Percentiles rank a stretch among this genome's conserved stretches.
phyloP scores from a whole-genome alignment of 306 rosid species.

The Glycine tomentella region DNA sequence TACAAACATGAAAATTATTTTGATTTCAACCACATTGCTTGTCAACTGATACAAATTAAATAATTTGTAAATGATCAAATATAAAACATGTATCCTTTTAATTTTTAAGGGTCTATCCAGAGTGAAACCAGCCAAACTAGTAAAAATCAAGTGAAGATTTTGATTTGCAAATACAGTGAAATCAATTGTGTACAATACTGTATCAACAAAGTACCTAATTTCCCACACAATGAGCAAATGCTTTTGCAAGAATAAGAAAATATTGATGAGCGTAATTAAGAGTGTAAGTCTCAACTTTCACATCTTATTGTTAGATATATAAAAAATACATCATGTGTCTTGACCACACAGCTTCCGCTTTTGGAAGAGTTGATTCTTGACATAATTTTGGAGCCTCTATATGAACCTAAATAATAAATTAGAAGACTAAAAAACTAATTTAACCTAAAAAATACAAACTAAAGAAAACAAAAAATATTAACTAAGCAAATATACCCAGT shows the following conservation, averaged over 20 bases:
- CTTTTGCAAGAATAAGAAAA: not conserved
- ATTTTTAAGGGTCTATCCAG: slow-evolving; percentile 27
- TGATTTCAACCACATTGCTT: slow-evolving; percentile 27
- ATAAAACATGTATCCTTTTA: not conserved
- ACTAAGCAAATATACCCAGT: too few relatives aligned
- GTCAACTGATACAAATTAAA: slow-evolving; percentile 18
- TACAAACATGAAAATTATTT: slow-evolving; percentile 47
- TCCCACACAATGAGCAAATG: not conserved
- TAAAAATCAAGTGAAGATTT: slow-evolving; percentile 31
- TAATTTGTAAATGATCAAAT: slow-evolving; percentile 18
- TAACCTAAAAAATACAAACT: too few relatives aligned
- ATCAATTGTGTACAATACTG: not conserved
- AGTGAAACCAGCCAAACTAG: slow-evolving; percentile 33
- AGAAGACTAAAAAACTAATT: too few relatives aligned
- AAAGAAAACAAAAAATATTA: too few relatives aligned
- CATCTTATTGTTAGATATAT: not conserved
- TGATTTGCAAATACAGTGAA: slow-evolving; percentile 7
- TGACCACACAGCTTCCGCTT: not conserved
- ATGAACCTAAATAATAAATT: not conserved
- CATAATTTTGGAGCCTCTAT: not conserved
- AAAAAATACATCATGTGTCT: not conserved
- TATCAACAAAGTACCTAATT: not conserved
- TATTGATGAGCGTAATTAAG: not conserved
- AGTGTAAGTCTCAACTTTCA: not conserved
- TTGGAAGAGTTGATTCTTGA: not conserved